phyloP scores from a whole-genome alignment of 768 basidiomycete species.

The Pleurotus pulmonarius region DNA sequence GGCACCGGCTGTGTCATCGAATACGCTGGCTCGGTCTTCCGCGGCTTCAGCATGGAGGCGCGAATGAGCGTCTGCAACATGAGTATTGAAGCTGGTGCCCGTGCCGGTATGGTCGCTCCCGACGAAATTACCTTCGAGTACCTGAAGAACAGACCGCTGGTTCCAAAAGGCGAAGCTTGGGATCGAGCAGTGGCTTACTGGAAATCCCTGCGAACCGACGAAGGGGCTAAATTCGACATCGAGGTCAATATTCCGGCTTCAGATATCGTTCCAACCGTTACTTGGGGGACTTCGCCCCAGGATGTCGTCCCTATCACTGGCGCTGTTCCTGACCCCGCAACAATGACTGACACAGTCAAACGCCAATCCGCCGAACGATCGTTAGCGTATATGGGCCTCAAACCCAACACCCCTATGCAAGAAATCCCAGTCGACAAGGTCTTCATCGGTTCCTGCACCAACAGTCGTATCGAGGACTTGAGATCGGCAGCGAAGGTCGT shows the following conservation, averaged over 20 bases:
- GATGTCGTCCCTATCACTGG: conserved; percentile 85
- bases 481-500: conserved; percentile 81
- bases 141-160: conserved; percentile 74
- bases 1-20: conserved; percentile 91
- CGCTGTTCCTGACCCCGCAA: conserved; percentile 70
- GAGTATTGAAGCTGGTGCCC: conserved; percentile 92
- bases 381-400: conserved; percentile 84
- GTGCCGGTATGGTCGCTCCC: conserved; percentile 91
- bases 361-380: conserved; percentile 71
- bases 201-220: conserved; percentile 74
- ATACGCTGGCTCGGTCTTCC: conserved; percentile 86
- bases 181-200: conserved; percentile 84
- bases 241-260: conserved; percentile 77
- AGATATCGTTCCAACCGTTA: conserved; percentile 86
- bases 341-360: conserved; percentile 60
- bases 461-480: conserved; percentile 90
- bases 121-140: conserved; percentile 86
- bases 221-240: conserved; percentile 80
- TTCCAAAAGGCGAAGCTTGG: conserved; percentile 84
- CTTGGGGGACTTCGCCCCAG: conserved; percentile 92
- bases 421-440: conserved; percentile 82
- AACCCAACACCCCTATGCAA: conserved; percentile 74
- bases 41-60: conserved; percentile 84
- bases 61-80: conserved; percentile 92
- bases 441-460: conserved; percentile 94